Conservation (phyloP, 2,329 filamentous ascomycete genomes). For the Beauveria sp. region DNA sequence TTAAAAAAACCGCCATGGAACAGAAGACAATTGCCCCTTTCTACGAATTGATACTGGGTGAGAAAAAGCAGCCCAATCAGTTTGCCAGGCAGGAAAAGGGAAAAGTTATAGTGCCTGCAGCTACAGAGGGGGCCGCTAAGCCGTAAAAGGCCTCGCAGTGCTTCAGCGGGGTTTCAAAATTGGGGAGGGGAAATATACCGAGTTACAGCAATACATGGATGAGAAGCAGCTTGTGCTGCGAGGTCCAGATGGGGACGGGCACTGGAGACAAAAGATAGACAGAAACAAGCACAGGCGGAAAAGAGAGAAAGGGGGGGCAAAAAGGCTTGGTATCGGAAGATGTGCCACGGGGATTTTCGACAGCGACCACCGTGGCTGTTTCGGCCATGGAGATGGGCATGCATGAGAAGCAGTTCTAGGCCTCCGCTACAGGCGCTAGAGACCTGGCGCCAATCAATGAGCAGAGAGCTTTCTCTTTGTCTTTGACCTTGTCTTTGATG, state of each 20-base stretch:
- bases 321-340: neutral
- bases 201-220: neutral
- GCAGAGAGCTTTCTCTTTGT: no score
- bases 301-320: no score
- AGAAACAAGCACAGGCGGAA: neutral
- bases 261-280: no score
- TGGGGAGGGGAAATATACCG: neutral
- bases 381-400: constrained; percentile 2
- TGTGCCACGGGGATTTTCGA: neutral
- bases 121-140: neutral
- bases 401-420: neutral
- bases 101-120: constrained; percentile 9
- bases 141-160: neutral
- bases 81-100: neutral
- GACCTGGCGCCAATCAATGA: neutral
- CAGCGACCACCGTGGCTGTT: constrained; percentile 5
- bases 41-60: neutral
- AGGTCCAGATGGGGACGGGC: neutral
- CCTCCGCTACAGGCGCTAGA: neutral
- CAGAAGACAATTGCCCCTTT: neutral
- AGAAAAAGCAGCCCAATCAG: neutral
- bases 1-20: no score
- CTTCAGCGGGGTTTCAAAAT: constrained; percentile 1
- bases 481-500: no score
- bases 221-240: neutral